Conservation (phyloP, 2,329 filamentous ascomycete genomes). For the Orbilia javanica region DNA sequence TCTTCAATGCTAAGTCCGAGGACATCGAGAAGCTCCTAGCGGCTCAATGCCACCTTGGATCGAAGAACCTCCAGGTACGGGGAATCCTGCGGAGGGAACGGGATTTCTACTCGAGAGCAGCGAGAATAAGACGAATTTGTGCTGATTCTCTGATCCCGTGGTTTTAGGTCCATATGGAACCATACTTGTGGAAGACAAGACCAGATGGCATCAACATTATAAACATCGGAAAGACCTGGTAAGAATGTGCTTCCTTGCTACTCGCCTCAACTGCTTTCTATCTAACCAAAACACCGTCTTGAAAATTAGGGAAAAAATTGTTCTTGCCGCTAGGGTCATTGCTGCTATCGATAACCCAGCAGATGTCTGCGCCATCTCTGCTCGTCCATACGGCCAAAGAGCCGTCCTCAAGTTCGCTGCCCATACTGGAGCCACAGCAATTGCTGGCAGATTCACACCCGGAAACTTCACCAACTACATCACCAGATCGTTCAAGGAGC, state of each 20-base stretch:
- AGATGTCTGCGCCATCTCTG: slow-evolving; percentile 99
- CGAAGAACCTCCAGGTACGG: slow-evolving; percentile 90
- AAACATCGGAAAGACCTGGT: slow-evolving; percentile 99
- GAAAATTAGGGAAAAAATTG: slow-evolving; percentile 91
- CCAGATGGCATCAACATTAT: slow-evolving; percentile 98
- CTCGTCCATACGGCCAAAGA: slow-evolving; percentile 99
- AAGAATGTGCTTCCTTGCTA: slow-evolving; percentile 65
- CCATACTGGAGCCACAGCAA: slow-evolving; percentile 97
- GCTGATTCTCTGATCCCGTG: not conserved
- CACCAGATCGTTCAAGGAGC: slow-evolving; percentile 99
- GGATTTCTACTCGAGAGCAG: too few relatives aligned
- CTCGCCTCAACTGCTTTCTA: not conserved
- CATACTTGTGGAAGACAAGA: slow-evolving; percentile 99
- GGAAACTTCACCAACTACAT: slow-evolving; percentile 99
- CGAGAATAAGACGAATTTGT: not conserved
- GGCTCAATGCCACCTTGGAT: slow-evolving; percentile 94
- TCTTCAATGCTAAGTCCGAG: slow-evolving; percentile 96
- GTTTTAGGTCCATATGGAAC: slow-evolving; percentile 89
- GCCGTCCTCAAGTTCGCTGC: slow-evolving; percentile 99
- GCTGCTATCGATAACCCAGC: slow-evolving; percentile 99
- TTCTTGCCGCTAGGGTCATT: slow-evolving; percentile 98
- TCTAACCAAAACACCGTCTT: not conserved
- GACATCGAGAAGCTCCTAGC: slow-evolving; percentile 99
- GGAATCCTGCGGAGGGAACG: not conserved
- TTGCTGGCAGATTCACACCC: slow-evolving; percentile 99